These are phyloP conservation scores for Solanum medicagineum DNA, from an alignment of 257 asterid species.

Conservation along the genomic window DNA sequence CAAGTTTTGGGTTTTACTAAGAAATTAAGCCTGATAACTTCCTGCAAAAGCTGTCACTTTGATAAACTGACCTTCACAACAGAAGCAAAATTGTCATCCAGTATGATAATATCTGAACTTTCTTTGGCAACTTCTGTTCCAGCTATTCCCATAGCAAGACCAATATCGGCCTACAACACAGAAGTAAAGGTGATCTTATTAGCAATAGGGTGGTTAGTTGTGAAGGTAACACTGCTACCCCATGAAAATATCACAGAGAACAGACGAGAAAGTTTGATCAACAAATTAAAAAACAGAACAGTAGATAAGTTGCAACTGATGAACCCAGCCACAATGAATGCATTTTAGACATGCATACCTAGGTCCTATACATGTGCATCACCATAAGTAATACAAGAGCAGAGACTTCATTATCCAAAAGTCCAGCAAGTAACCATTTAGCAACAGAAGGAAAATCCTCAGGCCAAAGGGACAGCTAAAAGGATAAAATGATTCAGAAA, in stretches of 20 bases:
- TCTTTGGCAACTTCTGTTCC: slow-evolving; percentile 99
- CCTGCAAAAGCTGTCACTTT: neutral
- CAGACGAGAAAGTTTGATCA: neutral
- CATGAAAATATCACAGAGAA: neutral
- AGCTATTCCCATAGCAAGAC: slow-evolving; percentile 97
- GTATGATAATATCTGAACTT: slow-evolving; percentile 90
- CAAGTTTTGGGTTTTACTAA: neutral
- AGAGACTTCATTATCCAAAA: neutral
- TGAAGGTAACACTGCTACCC: neutral
- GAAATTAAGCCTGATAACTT: neutral
- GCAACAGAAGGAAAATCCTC: neutral
- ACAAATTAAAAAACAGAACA: neutral
- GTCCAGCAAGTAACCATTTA: neutral
- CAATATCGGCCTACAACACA: slow-evolving; percentile 77
- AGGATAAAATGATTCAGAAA: neutral
- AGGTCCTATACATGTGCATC: neutral
- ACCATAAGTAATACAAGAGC: neutral
- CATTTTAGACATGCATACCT: neutral
- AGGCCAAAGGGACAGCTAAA: neutral
- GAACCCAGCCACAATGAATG: neutral
- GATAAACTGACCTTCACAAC: slow-evolving; percentile 73
- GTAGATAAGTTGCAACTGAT: neutral
- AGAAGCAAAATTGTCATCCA: slow-evolving; percentile 89
- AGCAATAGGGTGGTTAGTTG: neutral
- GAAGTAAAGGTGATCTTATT: neutral